These are phyloP conservation scores for Lantana camara DNA, from an alignment of 257 asterid genomes.

Conservation along the genomic window DNA sequence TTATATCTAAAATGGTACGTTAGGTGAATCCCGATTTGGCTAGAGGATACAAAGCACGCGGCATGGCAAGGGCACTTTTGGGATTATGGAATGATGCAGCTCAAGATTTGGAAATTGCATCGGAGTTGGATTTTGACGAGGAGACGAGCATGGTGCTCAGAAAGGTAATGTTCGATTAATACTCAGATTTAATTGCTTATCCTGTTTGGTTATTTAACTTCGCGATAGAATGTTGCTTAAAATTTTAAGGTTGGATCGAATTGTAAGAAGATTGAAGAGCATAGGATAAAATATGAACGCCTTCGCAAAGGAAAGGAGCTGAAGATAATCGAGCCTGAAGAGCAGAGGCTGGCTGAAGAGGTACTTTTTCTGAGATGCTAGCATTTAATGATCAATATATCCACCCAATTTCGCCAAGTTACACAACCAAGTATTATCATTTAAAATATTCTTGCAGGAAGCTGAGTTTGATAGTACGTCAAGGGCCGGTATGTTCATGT, in stretches of 20 bases:
- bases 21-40: conserved; percentile 58
- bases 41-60: conserved; percentile 63
- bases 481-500: conserved; percentile 57
- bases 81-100: conserved; percentile 75
- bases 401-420: too few species aligned
- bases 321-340: too few species aligned
- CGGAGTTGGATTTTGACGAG: conserved; percentile 59
- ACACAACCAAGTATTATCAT: too few species aligned
- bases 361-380: too few species aligned
- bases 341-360: too few species aligned
- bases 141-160: conserved; percentile 50
- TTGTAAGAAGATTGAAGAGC: conserved; percentile 51
- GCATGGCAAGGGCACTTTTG: conserved; percentile 57
- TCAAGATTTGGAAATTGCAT: conserved; percentile 57
- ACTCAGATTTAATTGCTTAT: not conserved
- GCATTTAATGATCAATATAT: too few species aligned
- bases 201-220: not conserved
- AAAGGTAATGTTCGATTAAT: conserved; percentile 44
- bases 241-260: conserved; percentile 56
- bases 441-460: too few species aligned
- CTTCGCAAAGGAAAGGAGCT: too few species aligned
- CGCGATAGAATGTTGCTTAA: not conserved
- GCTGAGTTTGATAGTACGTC: not conserved
- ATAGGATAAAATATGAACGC: conserved; percentile 50
- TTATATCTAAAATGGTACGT: conserved; percentile 16